Evolutionary conservation across 192 early-diverging fungal species (phyloP), one percentile per base, ranked within the genome.

Genomic region (Entomortierella lignicola): DNA sequence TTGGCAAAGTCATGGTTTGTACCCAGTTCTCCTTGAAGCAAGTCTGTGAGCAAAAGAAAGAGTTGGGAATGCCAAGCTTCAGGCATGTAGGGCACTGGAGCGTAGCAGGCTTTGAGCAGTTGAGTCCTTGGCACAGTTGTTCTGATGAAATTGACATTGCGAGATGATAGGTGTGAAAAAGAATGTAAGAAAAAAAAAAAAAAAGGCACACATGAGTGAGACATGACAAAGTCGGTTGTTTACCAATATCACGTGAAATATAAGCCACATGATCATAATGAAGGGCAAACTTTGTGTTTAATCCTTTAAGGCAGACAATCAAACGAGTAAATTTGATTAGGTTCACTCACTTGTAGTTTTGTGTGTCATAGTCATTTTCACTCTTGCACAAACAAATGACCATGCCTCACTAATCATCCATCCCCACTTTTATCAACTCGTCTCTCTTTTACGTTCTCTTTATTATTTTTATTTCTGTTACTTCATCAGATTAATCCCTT

Each of bases 11-110:
- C 10, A 37, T 37, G 34, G 4, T 23, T 27, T 21, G 47, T 85
- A 87, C 84, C 93, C 94, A 95, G 84, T 74, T 89, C 12, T 67
- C 50, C 64, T 87, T 89, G 83, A 95, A 95, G 60, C 93, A 94
- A n/a, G 82, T 82, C 75, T 94, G 93, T 29, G 92, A 89, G 79
- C 94, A 95, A 57, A 93, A 95, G 75, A 83, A 91, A 11, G 92
- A 91, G n/a, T 82, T 87, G 7, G 69, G 64, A 18, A 95, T 83
- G 39, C 70, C 81, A 26, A 88, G 83, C 67, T 94, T 94, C 34
- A 91, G 56, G 71, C 94, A 95, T 6, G 88, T 94, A n/a, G 94
- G 94, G 74, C 94, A 95, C 58, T 94, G 92, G 51, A 93, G 80
- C 26, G 83, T 74, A 0, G 94, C 93, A 8, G 85, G 70, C 66